These are phyloP conservation scores for Myochromella boudieri DNA, from an alignment of 768 basidiomycete species.

Conservation along the genomic window DNA sequence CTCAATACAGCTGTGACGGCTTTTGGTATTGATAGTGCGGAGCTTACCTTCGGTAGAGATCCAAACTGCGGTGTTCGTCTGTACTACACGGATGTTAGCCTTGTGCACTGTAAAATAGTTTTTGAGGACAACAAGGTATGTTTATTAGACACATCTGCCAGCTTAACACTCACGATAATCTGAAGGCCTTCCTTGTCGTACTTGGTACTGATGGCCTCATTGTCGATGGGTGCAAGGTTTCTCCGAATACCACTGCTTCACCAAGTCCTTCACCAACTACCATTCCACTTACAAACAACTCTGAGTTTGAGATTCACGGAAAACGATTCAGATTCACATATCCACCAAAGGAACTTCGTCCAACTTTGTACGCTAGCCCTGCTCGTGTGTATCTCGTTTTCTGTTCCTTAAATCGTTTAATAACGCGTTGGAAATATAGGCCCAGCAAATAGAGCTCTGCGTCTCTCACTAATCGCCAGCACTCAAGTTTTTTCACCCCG, in stretches of 20 bases:
- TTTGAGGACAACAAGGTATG: constrained; percentile 66
- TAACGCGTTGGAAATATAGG: constrained; percentile 14
- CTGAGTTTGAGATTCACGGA: constrained; percentile 64
- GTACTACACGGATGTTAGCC: constrained; percentile 64
- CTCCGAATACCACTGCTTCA: constrained; percentile 35
- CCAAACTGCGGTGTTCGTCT: constrained; percentile 63
- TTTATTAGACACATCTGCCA: neutral
- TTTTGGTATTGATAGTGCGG: constrained; percentile 70
- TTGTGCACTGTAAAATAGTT: constrained; percentile 65
- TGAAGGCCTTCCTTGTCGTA: constrained; percentile 67
- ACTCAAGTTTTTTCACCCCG: constrained; percentile 73
- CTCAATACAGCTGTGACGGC: constrained; percentile 51
- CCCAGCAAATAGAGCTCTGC: constrained; percentile 45
- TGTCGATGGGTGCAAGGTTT: constrained; percentile 64
- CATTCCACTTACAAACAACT: constrained; percentile 65
- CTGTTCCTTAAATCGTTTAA: neutral
- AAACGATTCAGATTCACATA: constrained; percentile 75
- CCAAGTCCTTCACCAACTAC: constrained; percentile 40
- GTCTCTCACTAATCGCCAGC: constrained; percentile 75
- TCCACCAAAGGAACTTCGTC: constrained; percentile 70
- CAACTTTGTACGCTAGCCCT: constrained; percentile 50
- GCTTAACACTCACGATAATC: neutral
- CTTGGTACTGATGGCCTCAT: constrained; percentile 55
- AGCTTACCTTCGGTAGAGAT: constrained; percentile 70
- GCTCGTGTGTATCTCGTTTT: constrained; percentile 32